Conservation (phyloP, 345 rosid genomes). For the Eucalyptus caleyi region DNA sequence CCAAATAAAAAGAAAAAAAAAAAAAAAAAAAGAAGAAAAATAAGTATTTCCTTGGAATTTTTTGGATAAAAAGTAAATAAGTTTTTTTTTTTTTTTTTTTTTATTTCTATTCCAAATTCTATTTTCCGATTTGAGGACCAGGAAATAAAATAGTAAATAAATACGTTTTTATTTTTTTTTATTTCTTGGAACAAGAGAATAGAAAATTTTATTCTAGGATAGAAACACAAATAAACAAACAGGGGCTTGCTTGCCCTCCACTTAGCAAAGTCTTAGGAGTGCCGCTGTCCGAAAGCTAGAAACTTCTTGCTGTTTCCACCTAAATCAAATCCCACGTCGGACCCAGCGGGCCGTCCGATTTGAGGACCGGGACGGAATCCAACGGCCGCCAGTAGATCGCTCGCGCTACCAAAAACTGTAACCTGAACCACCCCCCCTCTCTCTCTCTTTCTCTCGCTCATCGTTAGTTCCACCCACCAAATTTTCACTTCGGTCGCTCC, state of each 20-base stretch:
- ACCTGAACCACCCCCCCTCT: background rate
- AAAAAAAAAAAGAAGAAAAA: too few relatives aligned
- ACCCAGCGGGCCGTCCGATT: background rate
- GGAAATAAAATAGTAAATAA: too few relatives aligned
- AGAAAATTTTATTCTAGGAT: too few relatives aligned
- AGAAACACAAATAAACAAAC: too few relatives aligned
- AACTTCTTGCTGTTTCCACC: background rate
- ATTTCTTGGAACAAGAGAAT: too few relatives aligned
- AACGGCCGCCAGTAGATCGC: background rate
- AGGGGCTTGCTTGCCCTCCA: background rate
- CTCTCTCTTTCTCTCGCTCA: background rate
- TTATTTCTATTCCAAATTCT: fast-evolving
- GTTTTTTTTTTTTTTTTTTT: fast-evolving
- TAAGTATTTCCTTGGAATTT: fast-evolving
- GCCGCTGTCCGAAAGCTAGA: background rate
- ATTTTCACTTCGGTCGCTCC: background rate
- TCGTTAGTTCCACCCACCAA: background rate
- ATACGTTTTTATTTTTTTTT: too few relatives aligned
- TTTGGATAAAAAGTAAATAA: too few relatives aligned
- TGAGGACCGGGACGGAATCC: background rate
- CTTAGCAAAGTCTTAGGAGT: background rate
- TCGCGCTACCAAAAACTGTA: background rate
- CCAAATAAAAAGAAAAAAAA: too few relatives aligned
- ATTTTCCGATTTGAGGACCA: too few relatives aligned
- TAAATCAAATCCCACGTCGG: background rate